Base-by-base conservation (phyloP, 1,139 yeast species). In the Blastobotrys niveus region DNA sequence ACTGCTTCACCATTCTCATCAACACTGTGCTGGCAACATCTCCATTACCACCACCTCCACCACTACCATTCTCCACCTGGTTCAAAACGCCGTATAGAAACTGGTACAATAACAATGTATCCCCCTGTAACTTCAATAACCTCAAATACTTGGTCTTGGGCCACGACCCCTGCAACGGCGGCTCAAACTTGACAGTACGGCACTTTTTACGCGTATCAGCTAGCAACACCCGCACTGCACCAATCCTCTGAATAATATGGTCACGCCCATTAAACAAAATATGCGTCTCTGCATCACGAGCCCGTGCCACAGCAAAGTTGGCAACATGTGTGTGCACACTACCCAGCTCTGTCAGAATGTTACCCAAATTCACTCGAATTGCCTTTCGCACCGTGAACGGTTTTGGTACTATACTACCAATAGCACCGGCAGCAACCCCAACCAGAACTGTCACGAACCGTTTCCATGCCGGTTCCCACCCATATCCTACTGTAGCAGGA, bases 391-490 rank as follows among this genome's bases (percentile, higher is more conserved):
- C 61, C 12, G 64, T 59, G 12, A 30, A 48, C 0, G 68, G 62
- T 27, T 52, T 48, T 4, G 70, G 70, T 17, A 65, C 46, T 6
- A 62, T 43, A 6, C 61, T 52, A 15, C 62, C 62, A 21, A 65
- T 32, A 32, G 61, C 60, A 2, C 64, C 65, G n/a, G 62, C 47
- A 1, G 56, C 22, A 9, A 64, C 47, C 2, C 69, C 70, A 26
- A 59, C 52, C 7, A 55, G 33, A 10, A 63, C 68, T 1, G 64
- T 57, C 6, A 60, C 61, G 29, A 63, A 62, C 22, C 70, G 56
- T 9, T 60, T 49, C 68, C 68, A 65, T 1, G 67, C 66, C 12
- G 63, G 63, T 2, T 51, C 43, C 49, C 56, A 64, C 0, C 70
- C 70, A 12, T 40, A 36, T 3, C 64, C 65, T 2, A 54, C 46